Conservation (phyloP, 176 grass and related monocot species). For the Zoysia japonica region DNA sequence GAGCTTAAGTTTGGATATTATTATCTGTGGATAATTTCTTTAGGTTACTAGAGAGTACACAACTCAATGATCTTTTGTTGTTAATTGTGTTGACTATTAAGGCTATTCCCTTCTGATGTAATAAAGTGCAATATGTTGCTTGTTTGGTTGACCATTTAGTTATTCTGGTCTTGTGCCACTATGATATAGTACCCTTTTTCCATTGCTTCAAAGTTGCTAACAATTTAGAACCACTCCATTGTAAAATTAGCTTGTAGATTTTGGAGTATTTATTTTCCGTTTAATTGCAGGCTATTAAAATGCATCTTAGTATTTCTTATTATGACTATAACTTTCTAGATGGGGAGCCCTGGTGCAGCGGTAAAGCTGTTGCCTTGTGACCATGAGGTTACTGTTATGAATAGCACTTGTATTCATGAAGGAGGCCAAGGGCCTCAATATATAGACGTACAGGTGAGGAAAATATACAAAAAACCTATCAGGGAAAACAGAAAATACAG, state of each 20-base stretch:
- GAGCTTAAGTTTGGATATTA: background rate
- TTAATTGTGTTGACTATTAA: background rate
- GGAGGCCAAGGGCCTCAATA: too few species aligned
- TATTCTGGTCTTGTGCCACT: conserved; percentile 21
- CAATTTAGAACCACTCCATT: background rate
- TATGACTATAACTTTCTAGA: background rate
- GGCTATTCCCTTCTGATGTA: conserved; percentile 19
- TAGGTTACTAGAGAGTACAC: background rate
- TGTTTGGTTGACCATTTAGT: background rate
- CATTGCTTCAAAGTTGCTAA: background rate
- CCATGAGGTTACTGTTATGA: too few species aligned
- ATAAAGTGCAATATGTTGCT: conserved; percentile 10
- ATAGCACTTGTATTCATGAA: too few species aligned
- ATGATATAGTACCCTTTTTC: conserved; percentile 26
- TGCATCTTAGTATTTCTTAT: conserved; percentile 17
- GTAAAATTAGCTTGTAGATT: conserved; percentile 8
- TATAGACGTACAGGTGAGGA: too few species aligned
- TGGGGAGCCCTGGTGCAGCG: too few species aligned
- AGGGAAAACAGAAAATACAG: too few species aligned
- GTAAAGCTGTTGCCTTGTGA: too few species aligned
- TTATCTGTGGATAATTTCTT: conserved; percentile 24
- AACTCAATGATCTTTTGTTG: background rate
- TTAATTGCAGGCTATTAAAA: background rate
- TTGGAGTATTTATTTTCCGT: background rate
- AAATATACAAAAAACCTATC: too few species aligned